Base-by-base conservation (phyloP, 495 filamentous ascomycete species). In the Penicillium manginii region DNA sequence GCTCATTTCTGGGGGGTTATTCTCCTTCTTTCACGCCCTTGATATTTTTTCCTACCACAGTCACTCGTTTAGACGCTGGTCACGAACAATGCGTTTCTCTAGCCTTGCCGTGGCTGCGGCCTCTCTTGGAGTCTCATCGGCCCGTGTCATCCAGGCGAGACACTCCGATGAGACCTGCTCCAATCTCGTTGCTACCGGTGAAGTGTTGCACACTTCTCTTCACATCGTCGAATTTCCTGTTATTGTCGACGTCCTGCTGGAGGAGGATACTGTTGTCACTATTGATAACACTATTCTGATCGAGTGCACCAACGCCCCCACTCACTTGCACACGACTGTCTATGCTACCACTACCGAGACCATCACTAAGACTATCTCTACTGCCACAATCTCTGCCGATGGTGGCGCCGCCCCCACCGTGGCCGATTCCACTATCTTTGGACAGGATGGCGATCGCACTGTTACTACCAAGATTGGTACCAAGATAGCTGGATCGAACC, bases 251-350 rank as follows among this genome's bases (percentile, higher is more conserved):
- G 55, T 59, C 21, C 50, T 59, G 51, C 35, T 63, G 22, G 46
- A 58, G 17, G 55, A 63, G 40, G 51, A 63, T 32, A 56, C 60
- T 19, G 56, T 59, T 32, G 45, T 63, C 14, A 63, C 55, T 29
- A 49, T 59, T n/a, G 60, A 59, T 37, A 59, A 59, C 33, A 63
- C 60, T 9, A 63, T 63, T 21, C 45, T 59, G 26, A 63, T 63
- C 40, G 60, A 63, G 7, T 58, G 51, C 47, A 63, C 60, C 11
- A 54, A 63, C 51, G 60, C 51, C 19, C 60, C 60, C 18, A 59
- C 60, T 45, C 60, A 55, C 31, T n/a, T 63, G 35, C 56, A 63
- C 46, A 63, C 60, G 39, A 63, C 60, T 12, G 60, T 63, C 19
- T 53, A 29, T 14, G 60, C 60, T 22, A 52, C 56, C 15, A 22